phyloP scores from a whole-genome alignment of 2,329 filamentous ascomycete genomes.

The Zopfia rhizophila region DNA sequence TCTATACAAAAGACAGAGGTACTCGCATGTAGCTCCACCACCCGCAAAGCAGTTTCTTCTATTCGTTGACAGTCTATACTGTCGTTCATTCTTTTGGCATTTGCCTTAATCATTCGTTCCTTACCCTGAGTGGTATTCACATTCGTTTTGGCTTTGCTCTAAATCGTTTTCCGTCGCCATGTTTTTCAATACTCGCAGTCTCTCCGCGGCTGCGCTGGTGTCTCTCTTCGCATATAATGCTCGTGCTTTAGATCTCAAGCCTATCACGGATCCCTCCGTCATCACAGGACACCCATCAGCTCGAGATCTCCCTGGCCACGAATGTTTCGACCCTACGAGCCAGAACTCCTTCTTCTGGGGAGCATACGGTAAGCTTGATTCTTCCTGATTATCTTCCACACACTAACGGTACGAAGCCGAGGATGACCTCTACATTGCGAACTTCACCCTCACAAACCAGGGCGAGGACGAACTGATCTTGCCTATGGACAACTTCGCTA shows the following conservation, averaged over 20 bases:
- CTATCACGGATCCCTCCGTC: slow-evolving; percentile 27
- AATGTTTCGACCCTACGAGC: slow-evolving; percentile 28
- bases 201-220: slow-evolving; percentile 22
- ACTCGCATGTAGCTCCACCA: too few relatives aligned
- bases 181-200: slow-evolving; percentile 25
- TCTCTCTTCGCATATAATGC: slow-evolving; percentile 23
- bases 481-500: slow-evolving; percentile 34
- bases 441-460: slow-evolving; percentile 32
- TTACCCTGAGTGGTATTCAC: too few relatives aligned
- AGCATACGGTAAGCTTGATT: slow-evolving; percentile 22
- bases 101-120: slow-evolving; percentile 5
- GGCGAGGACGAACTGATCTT: slow-evolving; percentile 34
- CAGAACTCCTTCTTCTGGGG: slow-evolving; percentile 12
- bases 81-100: too few relatives aligned
- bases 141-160: too few relatives aligned
- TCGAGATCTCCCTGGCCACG: slow-evolving; percentile 28
- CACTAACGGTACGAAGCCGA: slow-evolving; percentile 18
- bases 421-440: slow-evolving; percentile 33
- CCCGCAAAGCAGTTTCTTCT: too few relatives aligned
- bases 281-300: slow-evolving; percentile 9
- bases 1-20: too few relatives aligned
- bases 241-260: slow-evolving; percentile 23
- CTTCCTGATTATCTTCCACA: not conserved
- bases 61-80: too few relatives aligned
- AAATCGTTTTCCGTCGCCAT: slow-evolving; percentile 13